These are phyloP conservation scores for Sporisorium iseilematis-ciliati DNA, from an alignment of 1,284 basidiomycete genomes.

Conservation along the genomic window DNA sequence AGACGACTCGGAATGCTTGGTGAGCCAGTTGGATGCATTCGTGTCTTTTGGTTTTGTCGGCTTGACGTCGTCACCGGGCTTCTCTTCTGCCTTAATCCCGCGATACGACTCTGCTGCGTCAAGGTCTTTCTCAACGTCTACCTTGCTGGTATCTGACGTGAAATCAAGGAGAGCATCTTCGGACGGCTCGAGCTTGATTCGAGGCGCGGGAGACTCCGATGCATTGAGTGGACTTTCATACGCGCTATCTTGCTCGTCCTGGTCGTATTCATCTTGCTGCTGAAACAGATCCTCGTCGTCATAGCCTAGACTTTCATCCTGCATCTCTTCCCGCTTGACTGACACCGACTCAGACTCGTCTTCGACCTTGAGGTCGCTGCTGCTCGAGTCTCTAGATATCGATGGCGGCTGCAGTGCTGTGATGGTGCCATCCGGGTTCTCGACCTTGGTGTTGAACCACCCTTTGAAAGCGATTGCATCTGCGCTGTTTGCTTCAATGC, in stretches of 20 bases:
- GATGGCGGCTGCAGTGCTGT: slow-evolving; percentile 12
- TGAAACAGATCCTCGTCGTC: slow-evolving; percentile 48
- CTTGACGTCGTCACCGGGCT: slow-evolving; percentile 11
- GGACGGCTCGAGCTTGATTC: slow-evolving; percentile 36
- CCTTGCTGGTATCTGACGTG: slow-evolving; percentile 1
- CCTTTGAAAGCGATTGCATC: slow-evolving; percentile 59
- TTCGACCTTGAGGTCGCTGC: slow-evolving; percentile 69
- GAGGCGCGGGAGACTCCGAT: slow-evolving; percentile 11
- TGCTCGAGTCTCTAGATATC: background rate
- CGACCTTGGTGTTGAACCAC: slow-evolving; percentile 45
- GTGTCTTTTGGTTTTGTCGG: slow-evolving; percentile 4
- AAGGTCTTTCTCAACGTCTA: background rate
- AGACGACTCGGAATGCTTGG: slow-evolving; percentile 36
- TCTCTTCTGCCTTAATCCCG: slow-evolving; percentile 22
- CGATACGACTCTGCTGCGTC: background rate
- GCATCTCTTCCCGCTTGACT: slow-evolving; percentile 64
- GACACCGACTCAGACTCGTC: slow-evolving; percentile 56
- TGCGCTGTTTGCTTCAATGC: slow-evolving; percentile 32
- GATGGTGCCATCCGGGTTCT: slow-evolving; percentile 19
- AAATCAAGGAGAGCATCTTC: slow-evolving; percentile 38
- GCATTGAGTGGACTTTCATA: slow-evolving; percentile 13
- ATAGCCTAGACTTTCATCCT: slow-evolving; percentile 48
- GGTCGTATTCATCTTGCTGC: slow-evolving; percentile 19
- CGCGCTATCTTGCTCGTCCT: slow-evolving; percentile 29
- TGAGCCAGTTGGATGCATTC: slow-evolving; percentile 42